These are phyloP conservation scores for Xylaria sp. DNA, from an alignment of 2,329 filamentous ascomycete genomes.

Conservation along the genomic window DNA sequence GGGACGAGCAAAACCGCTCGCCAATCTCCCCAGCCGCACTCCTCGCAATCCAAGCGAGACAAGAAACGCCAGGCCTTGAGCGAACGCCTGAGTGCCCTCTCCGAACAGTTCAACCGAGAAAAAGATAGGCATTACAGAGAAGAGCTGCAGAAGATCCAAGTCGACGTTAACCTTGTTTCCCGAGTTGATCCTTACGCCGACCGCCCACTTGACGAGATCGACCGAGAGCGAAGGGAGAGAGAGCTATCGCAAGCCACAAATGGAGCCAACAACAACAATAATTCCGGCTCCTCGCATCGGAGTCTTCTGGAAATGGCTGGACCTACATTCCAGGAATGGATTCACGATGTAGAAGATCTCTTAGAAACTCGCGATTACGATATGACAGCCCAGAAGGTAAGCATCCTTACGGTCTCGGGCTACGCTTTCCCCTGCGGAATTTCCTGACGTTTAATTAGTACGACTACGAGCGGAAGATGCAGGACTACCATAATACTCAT, in stretches of 20 bases:
- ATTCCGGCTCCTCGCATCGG: conserved; percentile 53
- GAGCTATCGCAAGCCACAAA: conserved; percentile 52
- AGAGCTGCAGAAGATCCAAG: conserved; percentile 88
- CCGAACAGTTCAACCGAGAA: conserved; percentile 81
- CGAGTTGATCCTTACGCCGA: conserved; percentile 53
- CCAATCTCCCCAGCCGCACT: conserved; percentile 43
- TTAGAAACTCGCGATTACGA: conserved; percentile 89
- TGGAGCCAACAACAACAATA: conserved; percentile 51
- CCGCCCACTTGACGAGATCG: conserved; percentile 58
- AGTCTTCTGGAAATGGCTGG: conserved; percentile 80
- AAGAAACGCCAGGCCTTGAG: conserved; percentile 86
- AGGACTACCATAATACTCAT: conserved; percentile 69
- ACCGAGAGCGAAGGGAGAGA: conserved; percentile 54
- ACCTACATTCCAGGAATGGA: conserved; percentile 85
- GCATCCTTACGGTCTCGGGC: conserved; percentile 5
- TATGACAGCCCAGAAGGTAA: conserved; percentile 82
- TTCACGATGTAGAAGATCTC: conserved; percentile 86
- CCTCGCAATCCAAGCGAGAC: conserved; percentile 64
- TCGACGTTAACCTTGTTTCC: conserved; percentile 42
- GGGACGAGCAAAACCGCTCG: conserved; percentile 37
- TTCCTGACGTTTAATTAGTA: conserved; percentile 57
- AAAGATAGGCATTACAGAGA: conserved; percentile 87
- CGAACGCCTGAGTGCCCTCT: conserved; percentile 81
- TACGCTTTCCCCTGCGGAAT: conserved; percentile 7
- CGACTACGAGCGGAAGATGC: conserved; percentile 71